These are phyloP conservation scores for Trypanosoma conorhini DNA, from an alignment of 208 protist genomes.

Conservation along the genomic window DNA sequence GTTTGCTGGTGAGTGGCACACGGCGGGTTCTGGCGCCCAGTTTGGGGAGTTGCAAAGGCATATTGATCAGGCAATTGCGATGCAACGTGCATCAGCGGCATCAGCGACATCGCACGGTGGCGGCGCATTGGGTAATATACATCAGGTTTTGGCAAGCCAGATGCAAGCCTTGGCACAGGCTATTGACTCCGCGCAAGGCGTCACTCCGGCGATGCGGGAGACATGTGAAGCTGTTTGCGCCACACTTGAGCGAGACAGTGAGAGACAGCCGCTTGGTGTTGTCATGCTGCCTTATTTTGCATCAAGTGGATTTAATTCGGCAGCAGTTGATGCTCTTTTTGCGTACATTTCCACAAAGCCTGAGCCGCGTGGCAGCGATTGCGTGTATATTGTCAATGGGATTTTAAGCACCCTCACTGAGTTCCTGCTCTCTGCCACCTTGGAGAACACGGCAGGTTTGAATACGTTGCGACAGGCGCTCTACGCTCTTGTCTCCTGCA, in stretches of 20 bases:
- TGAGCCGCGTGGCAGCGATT: conserved; percentile 33
- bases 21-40: conserved; percentile 46
- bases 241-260: conserved; percentile 10
- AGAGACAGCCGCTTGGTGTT: conserved; percentile 37
- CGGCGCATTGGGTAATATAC: conserved; percentile 1
- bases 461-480: conserved; percentile 50
- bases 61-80: conserved; percentile 30
- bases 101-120: background rate
- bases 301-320: conserved; percentile 51
- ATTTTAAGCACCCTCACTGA: conserved; percentile 67
- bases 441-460: conserved; percentile 47
- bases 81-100: background rate
- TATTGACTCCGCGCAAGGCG: conserved; percentile 33
- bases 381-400: conserved; percentile 60
- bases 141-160: conserved; percentile 45
- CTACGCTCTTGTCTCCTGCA: conserved; percentile 46
- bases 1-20: conserved; percentile 42
- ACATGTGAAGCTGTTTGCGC: conserved; percentile 33
- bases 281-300: conserved; percentile 81
- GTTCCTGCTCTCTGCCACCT: conserved; percentile 40
- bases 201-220: conserved; percentile 42
- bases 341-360: conserved; percentile 45
- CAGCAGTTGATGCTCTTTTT: conserved; percentile 66
- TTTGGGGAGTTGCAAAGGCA: conserved; percentile 55
- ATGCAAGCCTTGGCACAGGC: conserved; percentile 55